Percentiles rank a stretch among this genome's conserved stretches.
Evolutionary conservation across 23 red algal genomes (phyloP).

Genomic region (Cyanidium caldarium): DNA sequence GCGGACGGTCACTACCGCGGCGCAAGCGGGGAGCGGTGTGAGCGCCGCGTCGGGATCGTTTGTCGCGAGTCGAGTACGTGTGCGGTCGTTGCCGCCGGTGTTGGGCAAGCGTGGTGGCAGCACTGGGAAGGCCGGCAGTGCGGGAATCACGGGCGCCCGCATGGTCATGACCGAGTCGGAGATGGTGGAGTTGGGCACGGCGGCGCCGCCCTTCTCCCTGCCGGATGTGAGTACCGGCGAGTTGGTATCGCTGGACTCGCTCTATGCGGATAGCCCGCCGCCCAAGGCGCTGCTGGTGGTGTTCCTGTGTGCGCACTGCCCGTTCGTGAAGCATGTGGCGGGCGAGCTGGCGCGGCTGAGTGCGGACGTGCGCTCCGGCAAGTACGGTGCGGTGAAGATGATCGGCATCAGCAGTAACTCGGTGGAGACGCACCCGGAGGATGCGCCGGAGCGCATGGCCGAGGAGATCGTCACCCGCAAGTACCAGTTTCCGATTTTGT

Average conservation of each 20-base stretch:
- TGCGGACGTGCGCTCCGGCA: conserved; percentile 16
- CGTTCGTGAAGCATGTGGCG: conserved; percentile 36
- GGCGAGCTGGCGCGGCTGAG: conserved; percentile 18
- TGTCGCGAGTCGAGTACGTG: too few species aligned
- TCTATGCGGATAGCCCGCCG: conserved; percentile 15
- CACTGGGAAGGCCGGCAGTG: too few species aligned
- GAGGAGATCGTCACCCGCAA: conserved; percentile 5
- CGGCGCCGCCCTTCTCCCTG: conserved; percentile 19
- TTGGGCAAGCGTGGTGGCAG: too few species aligned
- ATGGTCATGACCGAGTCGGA: conserved; percentile 27
- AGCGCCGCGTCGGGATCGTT: too few species aligned
- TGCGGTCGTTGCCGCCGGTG: too few species aligned
- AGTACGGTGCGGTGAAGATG: conserved; percentile 16
- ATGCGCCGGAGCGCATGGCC: conserved; percentile 37
- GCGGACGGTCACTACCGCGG: too few species aligned
- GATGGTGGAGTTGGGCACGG: conserved; percentile 39
- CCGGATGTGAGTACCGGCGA: conserved; percentile 34
- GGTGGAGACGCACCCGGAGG: conserved; percentile 24
- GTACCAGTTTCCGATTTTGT: conserved; percentile 43
- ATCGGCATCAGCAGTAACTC: conserved; percentile 54
- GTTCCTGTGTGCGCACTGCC: conserved; percentile 59
- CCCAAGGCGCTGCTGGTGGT: conserved; percentile 24
- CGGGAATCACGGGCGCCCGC: too few species aligned
- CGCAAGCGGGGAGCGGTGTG: too few species aligned
- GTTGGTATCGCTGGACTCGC: conserved; percentile 16